These are phyloP conservation scores for Aaosphaeria pasadenensis DNA, from an alignment of 2,329 filamentous ascomycete genomes.

Conservation along the genomic window DNA sequence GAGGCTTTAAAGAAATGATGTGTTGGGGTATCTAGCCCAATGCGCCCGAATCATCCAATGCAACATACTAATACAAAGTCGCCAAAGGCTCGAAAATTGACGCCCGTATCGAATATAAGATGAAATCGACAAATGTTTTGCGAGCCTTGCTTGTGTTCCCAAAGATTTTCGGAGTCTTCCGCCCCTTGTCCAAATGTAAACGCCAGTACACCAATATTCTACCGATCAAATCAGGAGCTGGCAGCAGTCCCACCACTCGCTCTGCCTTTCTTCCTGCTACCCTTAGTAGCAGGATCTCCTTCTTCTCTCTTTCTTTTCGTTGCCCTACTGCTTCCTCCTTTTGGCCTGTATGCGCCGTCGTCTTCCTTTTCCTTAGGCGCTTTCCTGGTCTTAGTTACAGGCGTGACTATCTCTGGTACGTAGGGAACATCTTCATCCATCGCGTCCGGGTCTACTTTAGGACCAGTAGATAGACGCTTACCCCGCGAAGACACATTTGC, in stretches of 20 bases:
- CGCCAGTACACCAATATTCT: too few relatives aligned
- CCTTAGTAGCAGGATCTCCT: conserved; percentile 27
- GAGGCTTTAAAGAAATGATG: too few relatives aligned
- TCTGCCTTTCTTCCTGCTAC: conserved; percentile 32
- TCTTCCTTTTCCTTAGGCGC: conserved; percentile 31
- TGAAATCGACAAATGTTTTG: too few relatives aligned
- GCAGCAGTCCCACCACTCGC: conserved; percentile 14
- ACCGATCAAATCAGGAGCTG: neutral
- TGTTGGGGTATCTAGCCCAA: too few relatives aligned
- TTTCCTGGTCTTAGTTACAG: conserved; percentile 29
- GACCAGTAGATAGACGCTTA: conserved; percentile 32
- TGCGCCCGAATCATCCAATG: too few relatives aligned
- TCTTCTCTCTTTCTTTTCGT: conserved; percentile 44
- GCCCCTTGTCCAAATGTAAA: too few relatives aligned
- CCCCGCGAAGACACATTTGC: conserved; percentile 25
- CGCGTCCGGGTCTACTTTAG: conserved; percentile 34
- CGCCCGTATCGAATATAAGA: too few relatives aligned
- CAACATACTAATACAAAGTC: too few relatives aligned
- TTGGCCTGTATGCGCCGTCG: conserved; percentile 47
- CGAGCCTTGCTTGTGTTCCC: too few relatives aligned
- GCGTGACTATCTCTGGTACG: conserved; percentile 26
- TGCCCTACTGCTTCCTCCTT: conserved; percentile 44
- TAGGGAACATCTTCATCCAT: conserved; percentile 39
- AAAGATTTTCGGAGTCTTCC: too few relatives aligned
- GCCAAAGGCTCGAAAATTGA: too few relatives aligned